These are phyloP conservation scores for Candida gorgasii DNA, from an alignment of 805 yeast genomes.

Conservation along the genomic window DNA sequence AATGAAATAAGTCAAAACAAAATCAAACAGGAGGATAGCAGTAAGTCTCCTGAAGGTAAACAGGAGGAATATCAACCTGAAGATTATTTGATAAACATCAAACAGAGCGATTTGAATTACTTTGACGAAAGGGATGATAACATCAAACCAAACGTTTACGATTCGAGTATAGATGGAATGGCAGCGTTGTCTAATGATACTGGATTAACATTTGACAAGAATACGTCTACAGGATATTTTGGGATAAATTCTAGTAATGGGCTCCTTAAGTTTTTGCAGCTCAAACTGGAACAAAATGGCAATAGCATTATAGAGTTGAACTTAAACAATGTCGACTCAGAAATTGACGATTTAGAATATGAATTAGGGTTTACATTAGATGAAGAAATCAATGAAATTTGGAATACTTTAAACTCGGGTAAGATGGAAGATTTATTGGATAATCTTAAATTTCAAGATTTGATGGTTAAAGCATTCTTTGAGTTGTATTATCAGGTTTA, in stretches of 20 bases:
- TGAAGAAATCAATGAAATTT: conserved; percentile 18
- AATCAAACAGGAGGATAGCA: conserved; percentile 6
- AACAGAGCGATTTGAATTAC: conserved; percentile 20
- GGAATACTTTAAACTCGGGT: conserved; percentile 18
- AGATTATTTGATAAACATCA: conserved; percentile 21
- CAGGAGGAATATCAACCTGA: conserved; percentile 18
- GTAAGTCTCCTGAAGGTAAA: not conserved
- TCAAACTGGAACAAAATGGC: conserved; percentile 28
- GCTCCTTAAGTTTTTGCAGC: conserved; percentile 48
- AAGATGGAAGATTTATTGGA: conserved; percentile 21
- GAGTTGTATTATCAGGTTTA: conserved; percentile 20
- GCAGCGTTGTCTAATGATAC: conserved; percentile 50
- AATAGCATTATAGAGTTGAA: conserved; percentile 25
- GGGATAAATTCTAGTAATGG: conserved; percentile 66
- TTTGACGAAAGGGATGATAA: conserved; percentile 22
- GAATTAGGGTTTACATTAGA: conserved; percentile 17
- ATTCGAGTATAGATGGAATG: conserved; percentile 56
- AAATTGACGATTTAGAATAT: conserved; percentile 13
- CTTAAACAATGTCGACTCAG: conserved; percentile 13
- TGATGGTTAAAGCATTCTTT: conserved; percentile 18
- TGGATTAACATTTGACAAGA: conserved; percentile 24
- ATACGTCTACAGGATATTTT: conserved; percentile 56
- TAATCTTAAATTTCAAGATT: conserved; percentile 16
- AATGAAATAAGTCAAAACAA: conserved; percentile 18
- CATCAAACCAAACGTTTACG: conserved; percentile 16